Evolutionary conservation across 768 basidiomycete species (phyloP).

Genomic region (Suillus discolor): DNA sequence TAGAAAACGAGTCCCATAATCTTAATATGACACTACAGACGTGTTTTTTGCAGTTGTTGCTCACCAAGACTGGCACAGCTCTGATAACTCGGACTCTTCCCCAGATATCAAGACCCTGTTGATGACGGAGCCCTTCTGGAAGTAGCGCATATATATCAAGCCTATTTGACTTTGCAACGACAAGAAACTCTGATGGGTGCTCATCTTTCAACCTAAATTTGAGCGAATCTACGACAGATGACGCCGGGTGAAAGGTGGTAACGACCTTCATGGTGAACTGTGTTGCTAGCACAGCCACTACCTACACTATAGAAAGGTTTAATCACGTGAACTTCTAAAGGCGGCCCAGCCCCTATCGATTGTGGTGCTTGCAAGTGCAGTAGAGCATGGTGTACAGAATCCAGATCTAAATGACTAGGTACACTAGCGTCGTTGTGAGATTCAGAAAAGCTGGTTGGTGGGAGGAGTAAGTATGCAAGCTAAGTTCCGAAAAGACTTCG

Average conservation of each 20-base stretch:
- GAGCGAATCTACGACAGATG: constrained; percentile 69
- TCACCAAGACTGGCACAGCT: constrained; percentile 56
- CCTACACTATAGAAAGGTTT: neutral
- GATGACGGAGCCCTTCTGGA: constrained; percentile 58
- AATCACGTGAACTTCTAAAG: neutral
- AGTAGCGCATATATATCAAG: constrained; percentile 70
- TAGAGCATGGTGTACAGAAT: neutral
- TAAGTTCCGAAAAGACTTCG: constrained; percentile 21
- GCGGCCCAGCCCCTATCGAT: neutral
- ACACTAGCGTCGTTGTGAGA: constrained; percentile 12
- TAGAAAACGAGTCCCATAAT: constrained; percentile 4
- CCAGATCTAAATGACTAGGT: neutral
- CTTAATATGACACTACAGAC: neutral
- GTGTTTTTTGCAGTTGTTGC: constrained; percentile 17
- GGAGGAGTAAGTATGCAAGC: neutral
- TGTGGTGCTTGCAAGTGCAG: neutral
- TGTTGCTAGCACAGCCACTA: neutral
- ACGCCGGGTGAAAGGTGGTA: constrained; percentile 75
- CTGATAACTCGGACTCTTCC: constrained; percentile 63
- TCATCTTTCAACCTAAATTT: constrained; percentile 64
- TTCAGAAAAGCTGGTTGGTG: neutral
- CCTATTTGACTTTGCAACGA: constrained; percentile 66
- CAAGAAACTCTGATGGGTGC: constrained; percentile 58
- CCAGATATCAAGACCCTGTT: constrained; percentile 67
- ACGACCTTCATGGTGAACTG: constrained; percentile 51